These are phyloP conservation scores for Chamaecyparis obtusa DNA, from an alignment of 75 land plant species.

Conservation along the genomic window DNA sequence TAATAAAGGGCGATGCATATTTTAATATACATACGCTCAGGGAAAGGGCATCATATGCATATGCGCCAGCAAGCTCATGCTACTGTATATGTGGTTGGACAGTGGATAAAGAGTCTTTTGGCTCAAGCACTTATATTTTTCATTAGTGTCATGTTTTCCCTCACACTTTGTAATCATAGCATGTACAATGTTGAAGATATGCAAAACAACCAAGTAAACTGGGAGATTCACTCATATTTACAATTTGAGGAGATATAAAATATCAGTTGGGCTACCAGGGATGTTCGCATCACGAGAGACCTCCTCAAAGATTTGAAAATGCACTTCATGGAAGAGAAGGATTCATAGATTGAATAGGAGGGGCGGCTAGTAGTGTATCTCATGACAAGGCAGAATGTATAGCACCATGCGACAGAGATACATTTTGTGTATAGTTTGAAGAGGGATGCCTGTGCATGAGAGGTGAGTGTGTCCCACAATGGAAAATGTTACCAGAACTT, in stretches of 20 bases:
- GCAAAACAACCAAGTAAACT: conserved; percentile 30
- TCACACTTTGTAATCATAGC: no score
- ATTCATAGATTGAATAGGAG: conserved; percentile 49
- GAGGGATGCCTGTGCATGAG: no score
- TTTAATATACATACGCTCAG: conserved; percentile 70
- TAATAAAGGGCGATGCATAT: conserved; percentile 90
- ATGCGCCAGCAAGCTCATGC: conserved; percentile 44
- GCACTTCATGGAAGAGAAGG: conserved; percentile 54
- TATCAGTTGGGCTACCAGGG: conserved; percentile 50
- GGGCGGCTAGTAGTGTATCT: conserved; percentile 21
- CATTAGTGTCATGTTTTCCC: conserved; percentile 89
- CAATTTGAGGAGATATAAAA: conserved; percentile 52
- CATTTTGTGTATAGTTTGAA: no score
- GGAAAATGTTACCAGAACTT: no score
- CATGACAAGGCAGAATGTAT: no score
- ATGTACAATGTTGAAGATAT: conserved; percentile 57
- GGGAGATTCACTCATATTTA: conserved; percentile 42
- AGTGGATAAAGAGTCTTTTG: conserved; percentile 35
- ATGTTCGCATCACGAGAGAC: conserved; percentile 54
- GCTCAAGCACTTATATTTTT: conserved; percentile 50
- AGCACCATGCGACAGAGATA: no score
- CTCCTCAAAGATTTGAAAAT: conserved; percentile 57
- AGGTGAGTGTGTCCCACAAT: no score
- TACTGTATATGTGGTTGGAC: conserved; percentile 75
- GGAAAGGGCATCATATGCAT: conserved; percentile 80